Conservation (phyloP, 805 yeast genomes). For the Yarrowia sp. region DNA sequence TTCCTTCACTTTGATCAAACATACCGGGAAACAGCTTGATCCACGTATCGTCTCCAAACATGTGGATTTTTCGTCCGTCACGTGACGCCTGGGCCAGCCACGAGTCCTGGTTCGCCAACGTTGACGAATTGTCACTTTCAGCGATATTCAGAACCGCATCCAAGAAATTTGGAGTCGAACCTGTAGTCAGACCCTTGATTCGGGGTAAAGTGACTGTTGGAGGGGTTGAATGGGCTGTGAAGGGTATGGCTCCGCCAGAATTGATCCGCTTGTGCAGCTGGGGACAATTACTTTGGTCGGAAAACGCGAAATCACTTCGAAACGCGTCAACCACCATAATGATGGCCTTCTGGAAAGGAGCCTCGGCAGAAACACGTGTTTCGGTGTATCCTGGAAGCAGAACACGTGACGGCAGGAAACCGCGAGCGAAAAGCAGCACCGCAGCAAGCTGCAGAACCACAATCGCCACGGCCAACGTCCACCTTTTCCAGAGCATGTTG, state of each 20-base stretch:
- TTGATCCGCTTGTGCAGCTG: constrained; percentile 70
- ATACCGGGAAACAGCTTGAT: constrained; percentile 78
- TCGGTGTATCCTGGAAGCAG: constrained; percentile 66
- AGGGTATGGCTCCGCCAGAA: constrained; percentile 78
- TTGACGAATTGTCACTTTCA: constrained; percentile 79
- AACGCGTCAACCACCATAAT: constrained; percentile 92
- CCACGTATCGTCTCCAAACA: constrained; percentile 99
- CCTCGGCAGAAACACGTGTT: constrained; percentile 42
- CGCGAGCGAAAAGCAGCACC: constrained; percentile 69
- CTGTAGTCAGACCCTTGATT: constrained; percentile 90
- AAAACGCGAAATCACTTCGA: constrained; percentile 83
- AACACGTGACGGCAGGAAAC: constrained; percentile 92
- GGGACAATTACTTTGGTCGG: constrained; percentile 64
- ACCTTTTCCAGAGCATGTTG: constrained; percentile 37
- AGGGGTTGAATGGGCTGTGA: constrained; percentile 90
- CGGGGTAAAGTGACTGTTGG: constrained; percentile 97
- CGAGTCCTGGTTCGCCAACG: constrained; percentile 78
- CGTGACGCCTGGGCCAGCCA: constrained; percentile 76
- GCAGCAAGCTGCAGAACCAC: constrained; percentile 58
- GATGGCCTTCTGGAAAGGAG: constrained; percentile 67
- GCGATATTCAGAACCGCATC: constrained; percentile 95
- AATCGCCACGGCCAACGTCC: constrained; percentile 40
- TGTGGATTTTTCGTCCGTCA: constrained; percentile 61
- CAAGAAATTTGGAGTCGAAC: constrained; percentile 90
- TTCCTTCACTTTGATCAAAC: constrained; percentile 78